Conservation (phyloP, 495 filamentous ascomycete genomes). For the Glutinoglossum americanum region DNA sequence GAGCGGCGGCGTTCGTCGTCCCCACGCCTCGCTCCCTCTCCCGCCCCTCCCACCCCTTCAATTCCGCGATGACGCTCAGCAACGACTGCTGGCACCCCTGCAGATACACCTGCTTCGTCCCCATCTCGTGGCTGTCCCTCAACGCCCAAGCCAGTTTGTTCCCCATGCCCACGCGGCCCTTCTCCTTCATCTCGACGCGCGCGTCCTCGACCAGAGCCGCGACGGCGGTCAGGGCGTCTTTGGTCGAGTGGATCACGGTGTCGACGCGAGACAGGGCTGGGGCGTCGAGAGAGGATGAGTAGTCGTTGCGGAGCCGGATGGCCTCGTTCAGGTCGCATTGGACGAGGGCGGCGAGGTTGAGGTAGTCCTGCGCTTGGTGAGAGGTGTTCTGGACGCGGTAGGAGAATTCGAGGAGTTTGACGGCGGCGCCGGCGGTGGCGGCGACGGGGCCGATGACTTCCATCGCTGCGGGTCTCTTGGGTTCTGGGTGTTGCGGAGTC, state of each 20-base stretch:
- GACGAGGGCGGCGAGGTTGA: background rate
- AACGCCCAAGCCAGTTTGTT: background rate
- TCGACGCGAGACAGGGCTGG: background rate
- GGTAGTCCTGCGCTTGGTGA: constrained; percentile 11
- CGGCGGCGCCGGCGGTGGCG: background rate
- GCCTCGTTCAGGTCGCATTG: background rate
- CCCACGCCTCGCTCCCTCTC: background rate
- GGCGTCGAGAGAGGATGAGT: background rate
- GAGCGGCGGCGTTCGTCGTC: too few relatives aligned
- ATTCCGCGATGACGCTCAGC: background rate
- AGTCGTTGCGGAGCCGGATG: background rate
- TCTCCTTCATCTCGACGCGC: constrained; percentile 16
- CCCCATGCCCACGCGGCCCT: constrained; percentile 1
- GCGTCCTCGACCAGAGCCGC: constrained; percentile 20
- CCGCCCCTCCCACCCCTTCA: background rate
- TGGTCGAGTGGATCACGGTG: constrained; percentile 1
- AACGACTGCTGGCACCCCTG: background rate
- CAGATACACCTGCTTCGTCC: background rate
- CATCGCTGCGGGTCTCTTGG: too few relatives aligned
- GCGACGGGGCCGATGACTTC: background rate
- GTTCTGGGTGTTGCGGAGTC: too few relatives aligned
- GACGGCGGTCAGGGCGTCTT: constrained; percentile 15
- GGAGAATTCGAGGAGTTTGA: background rate
- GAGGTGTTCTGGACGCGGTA: background rate
- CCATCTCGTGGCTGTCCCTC: background rate